Base-by-base conservation (phyloP, 129 eudicot genomes). In the Lactuca sativa region DNA sequence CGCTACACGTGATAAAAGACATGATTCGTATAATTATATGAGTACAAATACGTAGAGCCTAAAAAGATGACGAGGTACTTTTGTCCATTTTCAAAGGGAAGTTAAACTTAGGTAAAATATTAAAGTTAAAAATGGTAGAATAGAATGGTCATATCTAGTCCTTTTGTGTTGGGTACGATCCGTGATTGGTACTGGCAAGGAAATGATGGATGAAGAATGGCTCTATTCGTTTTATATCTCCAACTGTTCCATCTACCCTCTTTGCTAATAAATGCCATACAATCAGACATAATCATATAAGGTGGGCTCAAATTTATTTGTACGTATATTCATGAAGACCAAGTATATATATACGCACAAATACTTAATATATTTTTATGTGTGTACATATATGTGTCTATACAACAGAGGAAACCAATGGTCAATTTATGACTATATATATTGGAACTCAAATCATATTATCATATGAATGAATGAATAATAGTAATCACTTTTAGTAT, bases 161-260 rank as follows among this genome's bases (percentile, higher is more conserved):
- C 64, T 74, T 64, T 74, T 64, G 21, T 74, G 71, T 73, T 40
- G 64, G 56, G 77, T 63, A 32, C 15, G 56, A 25, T 38, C 37
- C 49, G 56, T 63, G 71, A 41, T 14, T 33, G 71, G 72, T 40
- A 71, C 30, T 38, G 44, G 3, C 44, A 66, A 54, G 57, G 49
- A 74, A 54, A 74, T 55, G 72, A 74, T 74, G 78, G 58, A 30
- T 74, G 78, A 58, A 30, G 71, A 56, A 56, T 64, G 59, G 59
- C 66, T 15, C 9, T 55, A 74, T 64, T 74, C 78, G 21, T 63
- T 74, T 64, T 64, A 64, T 66, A 74, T 74, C 78, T 41, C 15
- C 71, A 73, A 55, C 78, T 41, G 78, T 66, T 64, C 49, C 72
- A 74, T 54, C 78, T 15, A 74, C 78, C 66, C 58, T 55, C 25